Conservation (phyloP, 2,329 filamentous ascomycete genomes). For the Orbilia ellipsospora region DNA sequence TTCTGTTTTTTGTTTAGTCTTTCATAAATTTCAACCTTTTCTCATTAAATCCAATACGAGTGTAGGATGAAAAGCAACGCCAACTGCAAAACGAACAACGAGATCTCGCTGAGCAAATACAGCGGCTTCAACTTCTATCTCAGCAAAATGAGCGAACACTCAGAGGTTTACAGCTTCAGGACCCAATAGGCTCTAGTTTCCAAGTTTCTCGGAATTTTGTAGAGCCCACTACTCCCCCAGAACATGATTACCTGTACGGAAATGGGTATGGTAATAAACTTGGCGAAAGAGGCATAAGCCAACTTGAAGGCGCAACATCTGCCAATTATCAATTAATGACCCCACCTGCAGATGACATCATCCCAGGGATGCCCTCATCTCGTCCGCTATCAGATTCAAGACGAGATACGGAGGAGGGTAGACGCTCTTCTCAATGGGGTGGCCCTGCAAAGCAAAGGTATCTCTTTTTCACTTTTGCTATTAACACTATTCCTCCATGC, state of each 20-base stretch:
- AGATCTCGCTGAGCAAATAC: conserved; percentile 90
- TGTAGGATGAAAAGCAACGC: conserved; percentile 51
- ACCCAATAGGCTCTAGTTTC: conserved; percentile 21
- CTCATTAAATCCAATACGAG: conserved; percentile 18
- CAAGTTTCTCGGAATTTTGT: conserved; percentile 70
- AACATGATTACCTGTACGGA: conserved; percentile 63
- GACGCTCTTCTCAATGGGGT: conserved; percentile 36
- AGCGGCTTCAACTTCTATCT: conserved; percentile 85
- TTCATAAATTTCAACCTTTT: neutral
- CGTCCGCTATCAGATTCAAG: conserved; percentile 40
- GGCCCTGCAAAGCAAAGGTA: conserved; percentile 50
- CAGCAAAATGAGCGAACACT: conserved; percentile 80
- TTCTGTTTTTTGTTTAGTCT: neutral
- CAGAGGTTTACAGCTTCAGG: conserved; percentile 38
- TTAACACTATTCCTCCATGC: neutral
- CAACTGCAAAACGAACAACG: conserved; percentile 73
- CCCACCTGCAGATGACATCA: conserved; percentile 71
- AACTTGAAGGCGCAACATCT: conserved; percentile 72
- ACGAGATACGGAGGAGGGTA: conserved; percentile 37
- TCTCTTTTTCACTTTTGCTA: neutral
- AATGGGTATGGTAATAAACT: conserved; percentile 68
- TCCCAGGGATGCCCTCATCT: conserved; percentile 71
- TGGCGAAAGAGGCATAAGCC: conserved; percentile 75
- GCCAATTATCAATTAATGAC: conserved; percentile 89
- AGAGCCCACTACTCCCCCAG: conserved; percentile 96